A percentile compares a stretch with the other conserved stretches of the same genome.
Evolutionary conservation across 169 alveolate genomes (phyloP).

Genomic region (Plasmodium gaboni): DNA sequence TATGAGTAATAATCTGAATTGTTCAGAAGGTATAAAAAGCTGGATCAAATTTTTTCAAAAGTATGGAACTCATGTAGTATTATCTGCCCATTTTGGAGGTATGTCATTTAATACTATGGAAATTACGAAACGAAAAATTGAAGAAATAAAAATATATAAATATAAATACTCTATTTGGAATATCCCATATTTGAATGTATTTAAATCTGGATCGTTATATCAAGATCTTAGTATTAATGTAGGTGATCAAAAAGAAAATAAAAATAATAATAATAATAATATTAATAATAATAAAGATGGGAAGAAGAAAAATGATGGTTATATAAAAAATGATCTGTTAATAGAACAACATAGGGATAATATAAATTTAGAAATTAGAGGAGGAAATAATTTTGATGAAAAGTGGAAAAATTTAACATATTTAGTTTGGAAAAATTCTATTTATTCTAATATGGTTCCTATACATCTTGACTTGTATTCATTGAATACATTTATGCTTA

Average conservation of each 20-base stretch:
- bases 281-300: not conserved
- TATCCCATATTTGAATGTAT: conserved; percentile 34
- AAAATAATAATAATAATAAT: not conserved
- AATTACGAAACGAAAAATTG: conserved; percentile 21
- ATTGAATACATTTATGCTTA: conserved; percentile 54
- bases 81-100: conserved; percentile 69
- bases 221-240: not conserved
- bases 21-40: conserved; percentile 57
- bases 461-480: conserved; percentile 51
- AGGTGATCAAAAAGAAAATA: not conserved
- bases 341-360: not conserved
- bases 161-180: conserved; percentile 47
- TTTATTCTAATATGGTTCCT: conserved; percentile 38
- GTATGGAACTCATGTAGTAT: conserved; percentile 83
- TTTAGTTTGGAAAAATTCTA: conserved; percentile 43
- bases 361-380: conserved; percentile 26
- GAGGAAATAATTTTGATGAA: conserved; percentile 28
- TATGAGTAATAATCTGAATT: conserved; percentile 9
- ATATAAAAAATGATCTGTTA: not conserved
- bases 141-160: conserved; percentile 51
- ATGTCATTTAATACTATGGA: conserved; percentile 44
- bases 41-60: conserved; percentile 83
- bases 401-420: conserved; percentile 49
- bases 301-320: not conserved
- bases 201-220: conserved; percentile 9